Conservation (phyloP, 495 filamentous ascomycete species). For the Lasiosphaeris hirsuta region DNA sequence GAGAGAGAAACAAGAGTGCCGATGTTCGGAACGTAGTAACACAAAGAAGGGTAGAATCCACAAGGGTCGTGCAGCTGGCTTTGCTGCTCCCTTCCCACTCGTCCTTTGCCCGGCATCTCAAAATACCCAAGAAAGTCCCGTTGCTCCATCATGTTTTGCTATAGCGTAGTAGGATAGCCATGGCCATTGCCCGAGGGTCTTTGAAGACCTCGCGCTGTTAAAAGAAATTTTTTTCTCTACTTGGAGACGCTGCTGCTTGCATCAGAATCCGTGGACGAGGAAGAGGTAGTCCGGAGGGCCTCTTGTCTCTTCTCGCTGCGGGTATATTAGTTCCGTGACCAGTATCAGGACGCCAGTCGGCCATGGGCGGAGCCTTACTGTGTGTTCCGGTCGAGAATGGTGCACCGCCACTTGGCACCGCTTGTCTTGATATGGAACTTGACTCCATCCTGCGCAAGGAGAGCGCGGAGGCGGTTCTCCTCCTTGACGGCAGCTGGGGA, state of each 20-base stretch:
- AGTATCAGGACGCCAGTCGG: not conserved
- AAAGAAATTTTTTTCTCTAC: constrained; percentile 13
- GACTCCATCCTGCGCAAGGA: constrained; percentile 35
- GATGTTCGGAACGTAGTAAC: no score
- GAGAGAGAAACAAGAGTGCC: no score
- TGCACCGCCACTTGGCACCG: constrained; percentile 37
- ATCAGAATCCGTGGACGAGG: constrained; percentile 29
- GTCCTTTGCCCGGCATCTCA: no score
- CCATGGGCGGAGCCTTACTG: constrained; percentile 32
- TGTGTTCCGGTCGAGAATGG: constrained; percentile 38
- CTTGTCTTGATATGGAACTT: constrained; percentile 44
- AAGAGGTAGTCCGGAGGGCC: constrained; percentile 14
- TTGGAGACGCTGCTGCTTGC: constrained; percentile 25
- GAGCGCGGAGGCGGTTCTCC: constrained; percentile 26
- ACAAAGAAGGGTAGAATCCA: no score
- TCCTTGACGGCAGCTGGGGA: constrained; percentile 10
- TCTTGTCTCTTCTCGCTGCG: constrained; percentile 36
- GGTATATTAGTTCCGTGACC: not conserved
- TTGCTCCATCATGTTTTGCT: not conserved
- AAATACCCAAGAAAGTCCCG: not conserved
- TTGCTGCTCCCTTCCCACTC: no score
- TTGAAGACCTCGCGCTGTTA: not conserved
- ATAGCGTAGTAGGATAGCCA: no score
- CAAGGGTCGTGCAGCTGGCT: no score
- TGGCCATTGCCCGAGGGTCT: no score